Base-by-base conservation (phyloP, 2,329 filamentous ascomycete genomes). In the Penicillium sp. region DNA sequence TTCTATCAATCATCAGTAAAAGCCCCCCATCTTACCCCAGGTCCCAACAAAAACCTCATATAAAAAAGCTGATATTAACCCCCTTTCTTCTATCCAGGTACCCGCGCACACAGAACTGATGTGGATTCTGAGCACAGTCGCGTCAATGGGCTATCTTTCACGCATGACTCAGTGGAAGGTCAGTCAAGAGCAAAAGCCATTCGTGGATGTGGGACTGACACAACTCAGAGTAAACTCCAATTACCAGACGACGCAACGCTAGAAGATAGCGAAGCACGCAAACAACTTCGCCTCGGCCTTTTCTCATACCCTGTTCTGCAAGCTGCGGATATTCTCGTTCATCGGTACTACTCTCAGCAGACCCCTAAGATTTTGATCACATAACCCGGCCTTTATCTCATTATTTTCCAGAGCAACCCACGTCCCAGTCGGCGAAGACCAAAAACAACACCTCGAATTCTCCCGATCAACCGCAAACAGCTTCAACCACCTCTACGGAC, bases 121-220 rank as follows among this genome's bases (percentile, higher is more conserved):
- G 90, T 99, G 94, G 94, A 92, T 97, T 68, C 77, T 99, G 58
- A 93, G 91, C 69, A 97, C 92, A 62, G 89, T 90, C 48, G 90
- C 94, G 21, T 93, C 90, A 5, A 92, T 94, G 74, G 94, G 94
- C 34, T 96, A 96, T 75, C 79, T 99, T n/a, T 89, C 89, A 9
- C 83, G 94, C n/a, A 99, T 99, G 94, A 97, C 94, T 24, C 94
- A 97, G 74, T 99, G 94, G 92, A 99, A 99, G 86, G 91, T 91
- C 68, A 61, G 68, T 11, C n/a, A n/a, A n/a, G n/a, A n/a, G n/a
- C n/a, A n/a, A n/a, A n/a, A n/a, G n/a, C n/a, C n/a, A n/a, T n/a
- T n/a, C n/a, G n/a, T n/a, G n/a, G n/a, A n/a, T n/a, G n/a, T n/a
- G n/a, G n/a, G n/a, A n/a, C n/a, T n/a, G n/a, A 23, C 21, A 10